Base-by-base conservation (phyloP, 202 grass and related monocot genomes). In the Zizania palustris region DNA sequence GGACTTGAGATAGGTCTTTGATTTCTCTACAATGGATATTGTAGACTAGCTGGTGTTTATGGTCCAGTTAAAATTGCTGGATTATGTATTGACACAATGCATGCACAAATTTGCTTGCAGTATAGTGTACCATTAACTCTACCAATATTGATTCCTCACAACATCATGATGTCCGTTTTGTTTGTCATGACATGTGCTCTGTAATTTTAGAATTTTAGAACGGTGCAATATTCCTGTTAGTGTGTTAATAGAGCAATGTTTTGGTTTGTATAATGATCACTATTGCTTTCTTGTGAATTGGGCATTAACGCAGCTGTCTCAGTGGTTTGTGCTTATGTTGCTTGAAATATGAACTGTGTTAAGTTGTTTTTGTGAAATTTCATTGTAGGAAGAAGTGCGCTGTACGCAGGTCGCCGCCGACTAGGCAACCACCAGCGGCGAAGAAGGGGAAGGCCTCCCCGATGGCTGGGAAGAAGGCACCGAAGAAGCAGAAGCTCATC, bases 301-400 rank as follows among this genome's bases (percentile, higher is more conserved):
- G 3, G 12, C 34, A 9, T 0, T 39, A 40, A 5, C 63, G 10
- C 41, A 48, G 1, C n/a, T 39, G 42, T 16, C 65, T 68, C 28
- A 0, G 9, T 14, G 42, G 19, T 40, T 13, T 11, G 45, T 7
- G 28, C 5, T 36, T 35, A 13, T 21, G 4, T 13, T 62, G 10
- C 1, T 4, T 36, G 59, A 19, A 3, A 43, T 14, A 14, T 74
- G 46, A 1, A 5, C 3, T 64, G 7, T 38, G 28, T 46, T 33
- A 36, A 70, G 5, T 60, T 43, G 18, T 56, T 34, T 46, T 19
- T 28, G 8, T 60, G 7, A 33, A 48, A 44, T 44, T 42, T 33
- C 43, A 28, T 50, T 1, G 9, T 76, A 92, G 90, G 45, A 89
- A 86, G 83, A 94, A 88, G 65, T 67, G 38, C n/a, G 21, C 73